Percentiles rank a stretch among this genome's conserved stretches.
Evolutionary conservation across 371 early-diverging fungal genomes (phyloP).

Genomic region (Circinella minor): DNA sequence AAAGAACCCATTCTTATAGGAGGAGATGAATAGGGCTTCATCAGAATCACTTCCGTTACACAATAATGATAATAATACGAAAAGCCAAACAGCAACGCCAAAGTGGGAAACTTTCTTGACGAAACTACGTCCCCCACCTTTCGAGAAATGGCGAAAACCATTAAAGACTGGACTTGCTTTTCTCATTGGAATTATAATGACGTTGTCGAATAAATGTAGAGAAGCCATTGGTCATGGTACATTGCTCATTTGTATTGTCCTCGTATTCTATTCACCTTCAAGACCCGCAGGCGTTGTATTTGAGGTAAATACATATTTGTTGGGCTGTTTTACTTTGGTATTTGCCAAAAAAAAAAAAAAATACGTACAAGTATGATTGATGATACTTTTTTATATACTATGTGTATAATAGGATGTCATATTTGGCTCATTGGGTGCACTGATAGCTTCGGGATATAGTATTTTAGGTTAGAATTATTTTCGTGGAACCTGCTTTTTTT

Average conservation of each 20-base stretch:
- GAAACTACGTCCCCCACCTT: slow-evolving; percentile 20
- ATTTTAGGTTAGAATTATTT: slow-evolving; percentile 28
- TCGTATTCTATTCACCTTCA: slow-evolving; percentile 32
- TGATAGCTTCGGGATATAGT: slow-evolving; percentile 33
- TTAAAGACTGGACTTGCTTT: slow-evolving; percentile 41
- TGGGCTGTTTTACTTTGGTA: too few species aligned
- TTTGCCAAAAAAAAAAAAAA: too few species aligned
- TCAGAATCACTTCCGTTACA: slow-evolving; percentile 1
- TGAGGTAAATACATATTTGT: slow-evolving; percentile 12
- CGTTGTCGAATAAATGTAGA: slow-evolving; percentile 17
- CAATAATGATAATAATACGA: not conserved
- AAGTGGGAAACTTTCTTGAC: not conserved
- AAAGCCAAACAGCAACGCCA: not conserved
- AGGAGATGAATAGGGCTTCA: not conserved
- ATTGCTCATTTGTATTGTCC: slow-evolving; percentile 20
- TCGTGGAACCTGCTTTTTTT: too few species aligned
- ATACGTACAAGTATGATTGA: too few species aligned
- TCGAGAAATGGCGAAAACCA: slow-evolving; percentile 35
- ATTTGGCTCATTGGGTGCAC: slow-evolving; percentile 33
- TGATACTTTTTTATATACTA: not conserved
- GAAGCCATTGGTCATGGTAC: slow-evolving; percentile 20
- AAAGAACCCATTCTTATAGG: not conserved
- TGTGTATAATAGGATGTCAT: slow-evolving; percentile 28
- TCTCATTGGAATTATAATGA: slow-evolving; percentile 31
- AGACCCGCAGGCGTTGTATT: slow-evolving; percentile 23